Percentiles rank a stretch among this genome's conserved stretches.
Evolutionary conservation across 139 green algal species (phyloP).

Genomic region (Coccomyxa sp.): DNA sequence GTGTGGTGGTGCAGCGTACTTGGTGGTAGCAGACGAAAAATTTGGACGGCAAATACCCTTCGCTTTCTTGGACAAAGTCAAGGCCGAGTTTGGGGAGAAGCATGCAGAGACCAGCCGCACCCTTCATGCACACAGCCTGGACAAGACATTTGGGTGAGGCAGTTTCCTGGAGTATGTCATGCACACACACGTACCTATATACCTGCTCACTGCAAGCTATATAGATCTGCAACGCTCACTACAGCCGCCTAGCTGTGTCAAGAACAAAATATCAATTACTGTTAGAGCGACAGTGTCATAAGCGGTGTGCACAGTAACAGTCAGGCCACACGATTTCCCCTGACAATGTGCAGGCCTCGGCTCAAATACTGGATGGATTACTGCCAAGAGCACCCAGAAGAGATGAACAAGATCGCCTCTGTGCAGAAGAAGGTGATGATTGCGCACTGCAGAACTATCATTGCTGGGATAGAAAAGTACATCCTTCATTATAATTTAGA

Average conservation of each 20-base stretch:
- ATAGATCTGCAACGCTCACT: neutral
- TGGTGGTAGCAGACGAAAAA: conserved; percentile 89
- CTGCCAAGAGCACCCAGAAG: conserved; percentile 85
- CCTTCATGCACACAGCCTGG: conserved; percentile 70
- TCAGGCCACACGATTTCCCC: neutral
- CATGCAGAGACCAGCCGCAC: conserved; percentile 59
- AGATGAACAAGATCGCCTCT: conserved; percentile 81
- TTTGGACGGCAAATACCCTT: conserved; percentile 91
- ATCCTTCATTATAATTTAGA: too few relatives aligned
- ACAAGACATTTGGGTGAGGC: conserved; percentile 74
- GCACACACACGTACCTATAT: neutral
- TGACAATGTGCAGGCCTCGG: conserved; percentile 47
- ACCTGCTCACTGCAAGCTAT: neutral
- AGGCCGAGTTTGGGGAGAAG: conserved; percentile 65
- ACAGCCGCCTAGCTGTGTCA: neutral
- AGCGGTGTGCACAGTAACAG: neutral
- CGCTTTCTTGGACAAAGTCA: conserved; percentile 84
- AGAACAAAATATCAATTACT: too few relatives aligned
- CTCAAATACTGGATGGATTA: conserved; percentile 94
- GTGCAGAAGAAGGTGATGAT: conserved; percentile 82
- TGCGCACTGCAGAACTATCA: too few relatives aligned
- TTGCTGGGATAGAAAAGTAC: too few relatives aligned
- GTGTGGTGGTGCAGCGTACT: conserved; percentile 52
- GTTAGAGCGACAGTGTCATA: neutral
- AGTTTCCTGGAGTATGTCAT: neutral